Evolutionary conservation across 2,329 filamentous ascomycete species (phyloP).

Genomic region (Didymella sp.): DNA sequence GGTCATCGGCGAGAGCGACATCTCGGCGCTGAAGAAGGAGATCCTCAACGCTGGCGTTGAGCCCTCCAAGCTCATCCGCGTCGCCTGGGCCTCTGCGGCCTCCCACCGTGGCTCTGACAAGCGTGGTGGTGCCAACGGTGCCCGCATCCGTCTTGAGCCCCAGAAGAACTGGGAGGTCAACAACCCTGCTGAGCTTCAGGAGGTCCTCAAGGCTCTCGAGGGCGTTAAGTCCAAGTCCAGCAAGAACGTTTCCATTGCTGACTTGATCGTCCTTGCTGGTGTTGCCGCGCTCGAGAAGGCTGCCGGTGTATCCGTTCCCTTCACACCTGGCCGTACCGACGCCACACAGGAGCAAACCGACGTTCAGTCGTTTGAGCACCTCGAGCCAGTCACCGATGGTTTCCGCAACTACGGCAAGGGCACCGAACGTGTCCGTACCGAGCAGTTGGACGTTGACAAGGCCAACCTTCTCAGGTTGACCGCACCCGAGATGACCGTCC

Average conservation of each 20-base stretch:
- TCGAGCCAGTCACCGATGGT: slow-evolving; percentile 74
- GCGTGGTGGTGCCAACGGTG: slow-evolving; percentile 82
- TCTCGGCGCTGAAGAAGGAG: slow-evolving; percentile 70
- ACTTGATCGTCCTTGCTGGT: slow-evolving; percentile 79
- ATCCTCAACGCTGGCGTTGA: slow-evolving; percentile 69
- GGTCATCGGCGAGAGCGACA: slow-evolving; percentile 67
- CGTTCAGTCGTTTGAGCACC: slow-evolving; percentile 65
- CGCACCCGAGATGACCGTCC: slow-evolving; percentile 72
- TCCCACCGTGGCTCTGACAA: slow-evolving; percentile 69
- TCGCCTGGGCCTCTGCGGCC: slow-evolving; percentile 48
- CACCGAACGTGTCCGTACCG: slow-evolving; percentile 66
- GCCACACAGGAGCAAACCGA: slow-evolving; percentile 77
- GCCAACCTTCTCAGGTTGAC: slow-evolving; percentile 74
- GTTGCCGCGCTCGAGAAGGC: slow-evolving; percentile 75
- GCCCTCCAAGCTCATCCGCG: slow-evolving; percentile 66
- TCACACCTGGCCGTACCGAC: slow-evolving; percentile 75
- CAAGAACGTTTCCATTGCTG: slow-evolving; percentile 80
- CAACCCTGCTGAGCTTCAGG: slow-evolving; percentile 70
- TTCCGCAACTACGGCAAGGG: slow-evolving; percentile 81
- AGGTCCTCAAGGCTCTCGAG: slow-evolving; percentile 69
- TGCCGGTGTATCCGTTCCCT: slow-evolving; percentile 69
- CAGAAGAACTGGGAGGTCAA: slow-evolving; percentile 77
- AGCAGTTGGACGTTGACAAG: slow-evolving; percentile 74
- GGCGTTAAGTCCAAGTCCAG: slow-evolving; percentile 66
- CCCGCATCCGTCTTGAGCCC: slow-evolving; percentile 75